Base-by-base conservation (phyloP, 495 filamentous ascomycete genomes). In the Venustampulla echinocandica region DNA sequence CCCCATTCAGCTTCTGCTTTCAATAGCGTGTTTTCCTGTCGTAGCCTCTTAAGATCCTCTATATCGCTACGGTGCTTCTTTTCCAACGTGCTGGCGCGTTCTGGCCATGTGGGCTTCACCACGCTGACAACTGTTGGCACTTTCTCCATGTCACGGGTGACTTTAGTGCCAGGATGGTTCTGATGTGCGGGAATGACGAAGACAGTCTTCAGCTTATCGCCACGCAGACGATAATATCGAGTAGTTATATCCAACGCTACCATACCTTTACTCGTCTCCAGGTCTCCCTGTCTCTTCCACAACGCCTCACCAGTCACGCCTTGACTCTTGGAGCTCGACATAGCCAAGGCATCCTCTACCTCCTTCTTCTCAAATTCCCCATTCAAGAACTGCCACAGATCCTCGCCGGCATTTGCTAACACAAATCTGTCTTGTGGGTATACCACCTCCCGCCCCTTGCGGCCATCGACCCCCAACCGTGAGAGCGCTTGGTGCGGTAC, bases 351-450 rank as follows among this genome's bases (percentile, higher is more conserved):
- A 10, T 55, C 42, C 2, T 47, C 35, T 4, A 56, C 54, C 39
- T 77, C 73, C 30, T 62, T 62, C 50, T 59, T 55, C 45, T 70
- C 67, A n/a, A 77, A 64, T 46, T 70, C 42, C 20, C 39, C 38
- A 48, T 71, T 67, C 28, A 77, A 47, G 33, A 60, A 61, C 10
- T 43, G 44, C 25, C 65, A 69, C 1, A 74, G 58, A 46, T 74
- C 72, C 30, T 70, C 68, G 7, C 71, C 71, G 0, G 66, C 60
- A 48, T 76, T 75, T 27, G 61, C 70, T 4, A 77, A 57, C n/a
- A 77, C 57, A 55, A 63, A 77, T 20, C 65, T 58, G 52, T 75
- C 72, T 57, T 77, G 73, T 2, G 69, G 69, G 44, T 63, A 70
- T 5, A 64, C 64, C 21, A 71, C 50, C 33, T 64, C 61, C 42